Evolutionary conservation across 2,329 filamentous ascomycete genomes (phyloP).

Genomic region (Pseudocercospora macadamiae): DNA sequence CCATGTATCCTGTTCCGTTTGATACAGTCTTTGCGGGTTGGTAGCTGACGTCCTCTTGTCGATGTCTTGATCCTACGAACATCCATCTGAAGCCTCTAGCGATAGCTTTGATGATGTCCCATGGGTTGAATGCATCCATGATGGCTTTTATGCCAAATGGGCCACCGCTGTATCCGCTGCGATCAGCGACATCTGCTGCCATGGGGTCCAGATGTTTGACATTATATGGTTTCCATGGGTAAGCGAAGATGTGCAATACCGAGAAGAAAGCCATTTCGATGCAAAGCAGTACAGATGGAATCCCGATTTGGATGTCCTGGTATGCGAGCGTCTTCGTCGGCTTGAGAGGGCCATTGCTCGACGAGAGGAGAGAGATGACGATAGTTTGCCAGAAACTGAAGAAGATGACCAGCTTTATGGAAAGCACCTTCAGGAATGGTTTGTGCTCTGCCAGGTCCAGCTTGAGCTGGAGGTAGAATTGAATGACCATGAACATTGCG

Average conservation of each 20-base stretch:
- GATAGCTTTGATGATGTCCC: conserved; percentile 81
- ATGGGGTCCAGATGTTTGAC: conserved; percentile 39
- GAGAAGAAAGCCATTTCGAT: conserved; percentile 84
- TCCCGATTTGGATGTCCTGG: conserved; percentile 78
- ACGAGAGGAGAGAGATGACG: conserved; percentile 63
- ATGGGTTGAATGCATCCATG: conserved; percentile 73
- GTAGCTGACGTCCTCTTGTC: conserved; percentile 51
- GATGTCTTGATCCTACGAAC: conserved; percentile 69
- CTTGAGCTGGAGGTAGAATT: conserved; percentile 81
- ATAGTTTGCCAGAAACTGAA: conserved; percentile 84
- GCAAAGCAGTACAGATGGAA: conserved; percentile 76
- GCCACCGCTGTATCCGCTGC: conserved; percentile 62
- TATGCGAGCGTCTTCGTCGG: conserved; percentile 65
- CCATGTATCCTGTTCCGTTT: conserved; percentile 25
- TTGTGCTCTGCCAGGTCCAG: conserved; percentile 67
- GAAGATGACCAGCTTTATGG: conserved; percentile 91
- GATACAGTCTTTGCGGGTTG: conserved; percentile 26
- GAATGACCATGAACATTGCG: conserved; percentile 86
- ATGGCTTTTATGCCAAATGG: conserved; percentile 67
- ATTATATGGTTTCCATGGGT: conserved; percentile 73
- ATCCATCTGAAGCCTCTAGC: conserved; percentile 80
- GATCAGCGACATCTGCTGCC: conserved; percentile 29
- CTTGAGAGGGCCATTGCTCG: conserved; percentile 65
- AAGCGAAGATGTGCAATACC: conserved; percentile 79
- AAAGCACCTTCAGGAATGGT: conserved; percentile 78